phyloP scores from a whole-genome alignment of 1,284 basidiomycete genomes.

The Ganoderma sinense region DNA sequence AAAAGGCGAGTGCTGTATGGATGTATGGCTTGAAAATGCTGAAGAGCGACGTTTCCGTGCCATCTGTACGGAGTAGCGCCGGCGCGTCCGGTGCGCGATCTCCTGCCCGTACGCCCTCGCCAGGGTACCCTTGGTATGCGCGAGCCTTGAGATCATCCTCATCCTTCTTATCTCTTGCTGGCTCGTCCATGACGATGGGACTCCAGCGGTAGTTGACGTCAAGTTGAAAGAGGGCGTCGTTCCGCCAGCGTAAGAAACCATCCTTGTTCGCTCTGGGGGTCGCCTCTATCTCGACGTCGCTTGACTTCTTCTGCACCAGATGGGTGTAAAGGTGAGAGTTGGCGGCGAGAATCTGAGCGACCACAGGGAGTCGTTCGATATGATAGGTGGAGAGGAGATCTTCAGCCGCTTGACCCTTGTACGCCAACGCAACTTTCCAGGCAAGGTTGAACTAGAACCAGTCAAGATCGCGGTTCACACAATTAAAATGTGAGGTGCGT shows the following conservation, averaged over 20 bases:
- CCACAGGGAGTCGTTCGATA: slow-evolving; percentile 39
- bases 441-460: slow-evolving; percentile 39
- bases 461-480: slow-evolving; percentile 23
- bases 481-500: slow-evolving; percentile 4
- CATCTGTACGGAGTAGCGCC: slow-evolving; percentile 34
- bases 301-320: neutral
- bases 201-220: slow-evolving; percentile 59
- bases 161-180: slow-evolving; percentile 7
- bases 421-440: slow-evolving; percentile 43
- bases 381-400: slow-evolving; percentile 35
- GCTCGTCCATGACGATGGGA: slow-evolving; percentile 50
- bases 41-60: slow-evolving; percentile 33
- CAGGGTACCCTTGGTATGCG: slow-evolving; percentile 19
- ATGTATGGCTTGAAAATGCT: slow-evolving; percentile 30
- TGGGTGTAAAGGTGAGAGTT: slow-evolving; percentile 25
- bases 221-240: slow-evolving; percentile 45
- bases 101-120: slow-evolving; percentile 44
- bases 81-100: slow-evolving; percentile 55
- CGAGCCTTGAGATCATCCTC: slow-evolving; percentile 18
- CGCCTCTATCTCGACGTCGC: neutral
- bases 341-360: slow-evolving; percentile 34
- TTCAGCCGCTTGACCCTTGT: slow-evolving; percentile 34
- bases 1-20: slow-evolving; percentile 42
- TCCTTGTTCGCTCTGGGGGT: neutral
- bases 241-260: slow-evolving; percentile 15